A percentile compares a stretch with the other conserved stretches of the same genome.
phyloP scores from a whole-genome alignment of 345 rosid species.

The Leavenworthia alabamica region DNA sequence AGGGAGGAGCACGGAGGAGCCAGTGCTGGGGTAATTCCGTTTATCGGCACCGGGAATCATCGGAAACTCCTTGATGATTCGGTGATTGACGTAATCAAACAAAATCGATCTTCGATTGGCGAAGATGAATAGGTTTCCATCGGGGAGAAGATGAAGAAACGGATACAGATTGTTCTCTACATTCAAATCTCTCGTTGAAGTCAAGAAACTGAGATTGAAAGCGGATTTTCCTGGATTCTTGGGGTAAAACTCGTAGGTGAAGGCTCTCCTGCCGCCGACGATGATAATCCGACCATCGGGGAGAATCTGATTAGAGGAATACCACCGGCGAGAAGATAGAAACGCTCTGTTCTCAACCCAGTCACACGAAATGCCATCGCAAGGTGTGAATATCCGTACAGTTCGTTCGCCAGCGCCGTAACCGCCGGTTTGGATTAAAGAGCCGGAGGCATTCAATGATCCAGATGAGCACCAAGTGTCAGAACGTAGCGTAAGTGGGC shows the following conservation, averaged over 20 bases:
- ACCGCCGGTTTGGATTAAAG: conserved; percentile 77
- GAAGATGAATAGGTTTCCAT: conserved; percentile 71
- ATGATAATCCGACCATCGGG: conserved; percentile 72
- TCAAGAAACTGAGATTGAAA: conserved; percentile 48
- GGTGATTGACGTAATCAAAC: conserved; percentile 40
- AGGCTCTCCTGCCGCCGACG: conserved; percentile 66
- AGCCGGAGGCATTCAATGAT: conserved; percentile 54
- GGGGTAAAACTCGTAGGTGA: conserved; percentile 61
- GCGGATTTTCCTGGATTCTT: conserved; percentile 30
- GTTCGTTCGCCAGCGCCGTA: conserved; percentile 59
- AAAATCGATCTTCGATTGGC: conserved; percentile 62
- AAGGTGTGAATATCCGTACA: conserved; percentile 50
- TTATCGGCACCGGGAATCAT: conserved; percentile 55
- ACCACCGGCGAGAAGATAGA: conserved; percentile 56
- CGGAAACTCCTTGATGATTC: conserved; percentile 53
- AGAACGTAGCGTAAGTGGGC: conserved; percentile 54
- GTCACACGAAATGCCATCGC: conserved; percentile 41
- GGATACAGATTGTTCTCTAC: conserved; percentile 89
- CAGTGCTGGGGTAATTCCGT: conserved; percentile 72
- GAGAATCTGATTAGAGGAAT: conserved; percentile 63
- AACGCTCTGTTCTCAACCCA: conserved; percentile 49
- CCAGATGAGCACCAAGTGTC: conserved; percentile 97
- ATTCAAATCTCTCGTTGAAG: conserved; percentile 45
- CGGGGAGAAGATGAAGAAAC: conserved; percentile 62
- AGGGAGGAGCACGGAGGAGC: conserved; percentile 82